A percentile compares a stretch with the other conserved stretches of the same genome.
Evolutionary conservation across 73 alveolate species (phyloP).

Genomic region (Paramecium primaurelia): DNA sequence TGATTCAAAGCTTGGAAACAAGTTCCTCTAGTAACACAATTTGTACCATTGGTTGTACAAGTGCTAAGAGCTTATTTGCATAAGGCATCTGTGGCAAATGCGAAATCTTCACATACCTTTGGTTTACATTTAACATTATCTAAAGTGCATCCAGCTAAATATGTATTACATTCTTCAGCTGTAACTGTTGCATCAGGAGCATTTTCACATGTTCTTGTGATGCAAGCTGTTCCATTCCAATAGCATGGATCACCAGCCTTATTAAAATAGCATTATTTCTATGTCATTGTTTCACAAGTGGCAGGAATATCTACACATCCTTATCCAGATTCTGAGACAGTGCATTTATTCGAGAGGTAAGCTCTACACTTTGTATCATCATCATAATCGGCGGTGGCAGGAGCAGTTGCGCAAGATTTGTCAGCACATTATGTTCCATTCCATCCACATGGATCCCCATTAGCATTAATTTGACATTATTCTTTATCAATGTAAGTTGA

Average conservation of each 20-base stretch:
- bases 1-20: background rate
- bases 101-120: background rate
- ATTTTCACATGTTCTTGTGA: background rate
- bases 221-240: background rate
- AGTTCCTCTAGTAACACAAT: background rate
- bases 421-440: background rate
- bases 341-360: background rate
- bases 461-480: background rate
- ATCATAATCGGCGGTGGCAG: background rate
- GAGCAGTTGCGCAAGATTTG: slow-evolving; percentile 16
- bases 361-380: background rate
- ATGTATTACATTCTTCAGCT: background rate
- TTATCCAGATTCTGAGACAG: background rate
- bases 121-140: background rate
- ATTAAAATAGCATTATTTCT: background rate
- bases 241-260: background rate
- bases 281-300: background rate
- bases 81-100: background rate
- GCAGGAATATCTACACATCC: background rate
- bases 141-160: background rate
- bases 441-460: background rate
- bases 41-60: background rate
- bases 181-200: background rate
- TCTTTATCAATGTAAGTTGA: background rate
- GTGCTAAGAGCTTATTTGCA: background rate